Conservation (phyloP, 768 basidiomycete genomes). For the Calvatia gigantea region DNA sequence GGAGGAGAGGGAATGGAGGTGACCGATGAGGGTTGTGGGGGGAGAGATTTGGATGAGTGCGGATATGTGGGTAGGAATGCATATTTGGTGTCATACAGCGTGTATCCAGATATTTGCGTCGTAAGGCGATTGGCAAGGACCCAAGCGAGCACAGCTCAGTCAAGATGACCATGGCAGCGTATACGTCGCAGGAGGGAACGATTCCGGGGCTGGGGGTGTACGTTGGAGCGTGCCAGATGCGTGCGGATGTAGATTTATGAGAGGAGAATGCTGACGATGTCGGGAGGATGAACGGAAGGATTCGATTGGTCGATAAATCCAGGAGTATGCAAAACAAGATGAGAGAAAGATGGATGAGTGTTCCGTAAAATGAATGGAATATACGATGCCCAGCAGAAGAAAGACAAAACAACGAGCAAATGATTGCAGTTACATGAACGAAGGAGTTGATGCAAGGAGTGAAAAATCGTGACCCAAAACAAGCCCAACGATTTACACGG, state of each 20-base stretch:
- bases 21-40: no score
- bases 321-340: conserved; percentile 5
- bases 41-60: background rate
- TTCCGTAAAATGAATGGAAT: conserved; percentile 12
- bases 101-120: no score
- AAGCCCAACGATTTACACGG: conserved; percentile 9
- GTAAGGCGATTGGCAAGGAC: no score
- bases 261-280: background rate
- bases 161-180: no score
- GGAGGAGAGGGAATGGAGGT: no score
- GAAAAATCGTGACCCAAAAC: background rate
- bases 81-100: no score
- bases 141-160: no score
- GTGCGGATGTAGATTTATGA: background rate
- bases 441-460: background rate
- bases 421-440: conserved; percentile 2
- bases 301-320: conserved; percentile 8
- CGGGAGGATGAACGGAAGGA: background rate
- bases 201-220: no score
- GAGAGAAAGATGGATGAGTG: background rate
- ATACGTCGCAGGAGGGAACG: no score
- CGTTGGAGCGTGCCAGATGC: no score
- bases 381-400: conserved; percentile 3
- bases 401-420: background rate
- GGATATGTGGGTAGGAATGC: background rate